A percentile compares a stretch with the other conserved stretches of the same genome.
phyloP scores from a whole-genome alignment of 2,329 filamentous ascomycete species.

The Beauveria varroae region DNA sequence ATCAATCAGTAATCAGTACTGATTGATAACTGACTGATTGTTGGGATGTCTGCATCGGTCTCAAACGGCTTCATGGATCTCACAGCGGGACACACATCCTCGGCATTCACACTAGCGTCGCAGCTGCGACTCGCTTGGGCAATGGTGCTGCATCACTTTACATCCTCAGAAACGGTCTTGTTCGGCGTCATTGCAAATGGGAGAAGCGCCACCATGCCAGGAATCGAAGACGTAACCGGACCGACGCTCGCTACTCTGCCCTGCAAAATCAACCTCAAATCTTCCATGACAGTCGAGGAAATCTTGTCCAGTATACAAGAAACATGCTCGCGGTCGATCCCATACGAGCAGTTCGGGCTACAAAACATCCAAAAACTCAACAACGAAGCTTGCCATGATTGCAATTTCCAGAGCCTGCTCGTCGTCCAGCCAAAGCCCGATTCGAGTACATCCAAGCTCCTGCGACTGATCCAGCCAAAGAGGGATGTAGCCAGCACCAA shows the following conservation, averaged over 20 bases:
- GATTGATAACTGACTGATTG: too few species aligned
- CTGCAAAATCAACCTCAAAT: conserved; percentile 34
- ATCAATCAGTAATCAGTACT: too few species aligned
- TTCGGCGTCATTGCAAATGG: conserved; percentile 49
- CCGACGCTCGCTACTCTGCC: conserved; percentile 49
- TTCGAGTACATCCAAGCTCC: neutral
- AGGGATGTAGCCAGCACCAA: neutral
- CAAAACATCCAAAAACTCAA: conserved; percentile 20
- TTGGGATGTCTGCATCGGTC: conserved; percentile 23
- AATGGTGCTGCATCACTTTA: conserved; percentile 40
- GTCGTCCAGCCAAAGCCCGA: conserved; percentile 18
- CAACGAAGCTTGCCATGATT: neutral
- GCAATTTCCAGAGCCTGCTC: conserved; percentile 22
- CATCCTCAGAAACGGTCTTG: conserved; percentile 38
- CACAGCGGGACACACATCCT: conserved; percentile 20
- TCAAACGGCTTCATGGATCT: conserved; percentile 24
- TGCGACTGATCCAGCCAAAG: neutral
- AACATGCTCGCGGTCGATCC: conserved; percentile 16
- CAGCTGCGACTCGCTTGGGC: conserved; percentile 48
- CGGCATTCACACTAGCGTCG: conserved; percentile 34
- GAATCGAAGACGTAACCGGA: conserved; percentile 41
- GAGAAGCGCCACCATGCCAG: conserved; percentile 33
- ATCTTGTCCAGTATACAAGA: conserved; percentile 31
- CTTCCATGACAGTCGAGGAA: conserved; percentile 30
- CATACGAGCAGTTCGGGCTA: conserved; percentile 23